Base-by-base conservation (phyloP, 2,329 filamentous ascomycete genomes). In the Fusarium sp. region DNA sequence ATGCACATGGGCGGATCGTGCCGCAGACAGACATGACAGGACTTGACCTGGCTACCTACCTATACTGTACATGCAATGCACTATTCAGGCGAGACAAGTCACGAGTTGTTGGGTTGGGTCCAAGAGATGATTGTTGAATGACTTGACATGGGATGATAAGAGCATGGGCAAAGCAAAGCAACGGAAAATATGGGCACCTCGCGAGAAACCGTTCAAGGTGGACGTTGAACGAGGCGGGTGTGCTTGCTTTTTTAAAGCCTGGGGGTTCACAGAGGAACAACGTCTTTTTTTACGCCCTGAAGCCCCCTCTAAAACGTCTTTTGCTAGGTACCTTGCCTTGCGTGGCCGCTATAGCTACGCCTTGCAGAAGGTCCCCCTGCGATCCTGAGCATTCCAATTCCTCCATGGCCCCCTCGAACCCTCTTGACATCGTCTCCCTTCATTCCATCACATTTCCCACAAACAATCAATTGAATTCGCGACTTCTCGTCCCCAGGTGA, bases 401-500 rank as follows among this genome's bases (percentile, higher is more conserved):
- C 56, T 56, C 70, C 65, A 35, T 61, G 33, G 57, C 51, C 71
- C 63, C 61, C 56, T 72, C 66, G 41, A 76, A 61, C 65, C 62
- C 69, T 65, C 69, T 36, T 45, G 44, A 65, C 54, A 30, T 35
- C 55, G 60, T 71, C 76, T 78, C 76, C 76, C 76, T 78, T 78
- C 76, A 78, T 78, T 78, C 76, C 76, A 70, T 61, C 53, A 50
- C 69, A 61, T 63, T 77, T 74, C 74, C 68, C 68, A 69, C 70
- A 74, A 65, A 65, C 62, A 75, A 71, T 64, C 68, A 67, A 65
- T 68, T 63, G 38, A 47, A 55, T 65, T 48, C 54, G 53, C 61
- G 73, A 61, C 26, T 60, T 65, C 50, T 41, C 54, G 31, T 60
- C 63, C 48, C 72, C 45, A 64, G 67, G 55, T 65, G 60, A 71